These are phyloP conservation scores for Cubamyces lactineus DNA, from an alignment of 768 basidiomycete genomes.

Conservation along the genomic window DNA sequence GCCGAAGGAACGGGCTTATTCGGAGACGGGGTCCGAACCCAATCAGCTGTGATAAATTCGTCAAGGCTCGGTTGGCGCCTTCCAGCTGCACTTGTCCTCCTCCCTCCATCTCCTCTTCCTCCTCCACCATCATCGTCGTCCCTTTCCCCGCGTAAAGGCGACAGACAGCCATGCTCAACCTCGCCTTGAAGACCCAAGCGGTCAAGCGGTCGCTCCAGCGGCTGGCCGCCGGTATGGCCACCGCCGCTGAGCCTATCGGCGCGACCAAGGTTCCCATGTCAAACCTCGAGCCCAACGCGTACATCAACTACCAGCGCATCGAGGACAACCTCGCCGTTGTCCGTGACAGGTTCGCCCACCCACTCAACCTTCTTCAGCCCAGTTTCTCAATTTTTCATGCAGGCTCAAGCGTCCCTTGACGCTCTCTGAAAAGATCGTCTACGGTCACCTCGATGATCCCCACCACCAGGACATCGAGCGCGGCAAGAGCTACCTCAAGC, in stretches of 20 bases:
- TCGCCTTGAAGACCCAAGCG: conserved; percentile 30
- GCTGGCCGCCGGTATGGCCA: conserved; percentile 68
- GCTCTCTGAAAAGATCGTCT: conserved; percentile 94
- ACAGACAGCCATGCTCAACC: conserved; percentile 36
- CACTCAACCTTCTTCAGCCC: conserved; percentile 9
- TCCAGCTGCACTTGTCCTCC: conserved; percentile 11
- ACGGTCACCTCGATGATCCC: conserved; percentile 97
- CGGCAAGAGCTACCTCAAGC: conserved; percentile 94
- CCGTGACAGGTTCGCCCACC: conserved; percentile 65
- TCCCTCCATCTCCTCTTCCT: conserved; percentile 25
- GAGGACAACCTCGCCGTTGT: conserved; percentile 95
- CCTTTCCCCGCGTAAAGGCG: conserved; percentile 25
- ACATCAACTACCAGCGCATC: conserved; percentile 95
- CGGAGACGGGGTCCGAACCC: conserved; percentile 33
- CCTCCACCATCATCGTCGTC: conserved; percentile 27
- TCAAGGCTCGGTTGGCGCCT: conserved; percentile 26
- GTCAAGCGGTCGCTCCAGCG: conserved; percentile 36
- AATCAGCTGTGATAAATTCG: conserved; percentile 35
- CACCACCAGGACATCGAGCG: conserved; percentile 89
- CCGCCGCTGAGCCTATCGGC: conserved; percentile 74
- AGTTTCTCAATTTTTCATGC: not conserved
- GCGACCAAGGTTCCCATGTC: conserved; percentile 92
- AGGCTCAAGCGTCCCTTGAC: conserved; percentile 91
- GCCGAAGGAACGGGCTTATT: conserved; percentile 23
- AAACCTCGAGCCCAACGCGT: conserved; percentile 77